A percentile compares a stretch with the other conserved stretches of the same genome.
phyloP scores from a whole-genome alignment of 2,329 filamentous ascomycete species.

The Aspergillus persii region DNA sequence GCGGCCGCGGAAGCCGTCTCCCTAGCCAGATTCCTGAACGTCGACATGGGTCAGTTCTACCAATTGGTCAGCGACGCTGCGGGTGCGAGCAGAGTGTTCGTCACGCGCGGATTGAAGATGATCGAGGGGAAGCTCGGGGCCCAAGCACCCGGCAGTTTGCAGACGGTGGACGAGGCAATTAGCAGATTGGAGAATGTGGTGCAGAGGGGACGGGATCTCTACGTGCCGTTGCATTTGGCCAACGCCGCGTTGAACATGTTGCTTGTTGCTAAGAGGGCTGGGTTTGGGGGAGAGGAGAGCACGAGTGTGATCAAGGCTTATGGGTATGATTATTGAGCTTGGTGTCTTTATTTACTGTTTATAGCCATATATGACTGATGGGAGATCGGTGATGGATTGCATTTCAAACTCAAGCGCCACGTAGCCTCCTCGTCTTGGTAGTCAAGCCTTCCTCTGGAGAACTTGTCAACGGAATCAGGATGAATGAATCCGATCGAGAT shows the following conservation, averaged over 20 bases:
- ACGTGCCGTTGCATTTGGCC: slow-evolving; percentile 39
- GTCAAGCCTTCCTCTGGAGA: too few relatives aligned
- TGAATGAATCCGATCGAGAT: too few relatives aligned
- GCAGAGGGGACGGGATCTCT: slow-evolving; percentile 40
- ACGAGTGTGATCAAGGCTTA: slow-evolving; percentile 35
- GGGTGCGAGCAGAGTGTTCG: slow-evolving; percentile 47
- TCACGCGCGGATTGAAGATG: slow-evolving; percentile 38
- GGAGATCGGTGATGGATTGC: too few relatives aligned
- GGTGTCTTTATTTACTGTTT: not conserved
- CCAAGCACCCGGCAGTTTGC: slow-evolving; percentile 30
- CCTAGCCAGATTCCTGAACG: slow-evolving; percentile 46
- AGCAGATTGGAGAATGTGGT: slow-evolving; percentile 41
- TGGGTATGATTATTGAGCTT: slow-evolving; percentile 12
- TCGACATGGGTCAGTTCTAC: slow-evolving; percentile 47
- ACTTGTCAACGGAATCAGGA: too few relatives aligned
- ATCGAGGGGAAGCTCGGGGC: slow-evolving; percentile 28
- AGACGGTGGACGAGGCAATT: slow-evolving; percentile 38
- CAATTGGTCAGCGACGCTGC: slow-evolving; percentile 49
- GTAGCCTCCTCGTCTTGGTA: too few relatives aligned
- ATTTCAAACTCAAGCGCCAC: too few relatives aligned
- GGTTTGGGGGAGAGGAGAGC: slow-evolving; percentile 29
- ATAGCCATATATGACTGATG: too few relatives aligned
- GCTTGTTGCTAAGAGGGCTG: slow-evolving; percentile 31
- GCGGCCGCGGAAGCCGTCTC: slow-evolving; percentile 49
- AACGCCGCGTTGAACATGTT: slow-evolving; percentile 38